phyloP scores from a whole-genome alignment of 2,329 filamentous ascomycete species.

The Colletotrichum sp. region DNA sequence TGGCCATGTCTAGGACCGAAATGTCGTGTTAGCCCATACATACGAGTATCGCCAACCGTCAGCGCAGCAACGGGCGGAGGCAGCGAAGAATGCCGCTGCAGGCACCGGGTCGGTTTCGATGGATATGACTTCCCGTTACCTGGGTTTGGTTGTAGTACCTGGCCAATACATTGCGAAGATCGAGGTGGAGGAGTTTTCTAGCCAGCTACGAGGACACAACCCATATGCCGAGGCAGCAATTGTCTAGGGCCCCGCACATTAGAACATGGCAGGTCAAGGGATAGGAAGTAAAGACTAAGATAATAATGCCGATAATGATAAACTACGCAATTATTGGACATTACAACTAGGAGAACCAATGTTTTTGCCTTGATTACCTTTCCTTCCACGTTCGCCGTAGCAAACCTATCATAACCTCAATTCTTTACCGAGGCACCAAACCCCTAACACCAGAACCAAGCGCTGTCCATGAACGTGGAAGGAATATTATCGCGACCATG shows the following conservation, averaged over 20 bases:
- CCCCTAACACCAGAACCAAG: slow-evolving; percentile 7
- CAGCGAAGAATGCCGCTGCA: slow-evolving; percentile 32
- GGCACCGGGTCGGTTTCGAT: slow-evolving; percentile 56
- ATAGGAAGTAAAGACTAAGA: neutral
- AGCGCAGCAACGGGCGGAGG: slow-evolving; percentile 46
- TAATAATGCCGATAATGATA: neutral
- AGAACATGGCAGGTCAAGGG: neutral
- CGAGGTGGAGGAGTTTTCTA: slow-evolving; percentile 79
- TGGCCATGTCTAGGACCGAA: slow-evolving; percentile 70
- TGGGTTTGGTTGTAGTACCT: slow-evolving; percentile 89
- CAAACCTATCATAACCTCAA: neutral
- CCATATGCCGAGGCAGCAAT: neutral
- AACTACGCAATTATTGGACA: neutral
- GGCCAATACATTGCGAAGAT: slow-evolving; percentile 86
- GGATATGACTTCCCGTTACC: slow-evolving; percentile 82
- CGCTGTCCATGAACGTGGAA: neutral
- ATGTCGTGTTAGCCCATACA: slow-evolving; percentile 84
- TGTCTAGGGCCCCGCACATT: neutral
- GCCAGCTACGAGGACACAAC: slow-evolving; percentile 45
- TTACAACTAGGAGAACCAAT: slow-evolving; percentile 2
- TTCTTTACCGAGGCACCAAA: slow-evolving; percentile 4
- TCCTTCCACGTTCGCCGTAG: neutral
- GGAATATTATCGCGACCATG: neutral
- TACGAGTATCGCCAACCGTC: slow-evolving; percentile 88
- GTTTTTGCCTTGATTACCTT: neutral